These are phyloP conservation scores for Eutrema salsugineum DNA, from an alignment of 441 rosid species.

Conservation along the genomic window DNA sequence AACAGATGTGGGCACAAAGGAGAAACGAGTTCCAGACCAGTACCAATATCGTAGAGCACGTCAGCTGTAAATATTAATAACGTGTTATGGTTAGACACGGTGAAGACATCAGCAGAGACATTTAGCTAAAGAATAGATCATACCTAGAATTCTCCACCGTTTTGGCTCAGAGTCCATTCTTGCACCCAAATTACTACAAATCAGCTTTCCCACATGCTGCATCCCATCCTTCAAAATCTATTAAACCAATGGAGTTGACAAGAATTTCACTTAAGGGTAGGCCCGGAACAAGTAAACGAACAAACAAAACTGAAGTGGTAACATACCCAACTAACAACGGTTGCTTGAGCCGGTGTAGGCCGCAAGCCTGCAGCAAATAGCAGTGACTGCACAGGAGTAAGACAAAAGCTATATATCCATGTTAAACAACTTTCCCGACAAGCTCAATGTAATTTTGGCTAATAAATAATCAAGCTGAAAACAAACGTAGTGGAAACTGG, in stretches of 20 bases:
- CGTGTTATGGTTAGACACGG: neutral
- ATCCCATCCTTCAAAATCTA: conserved; percentile 95
- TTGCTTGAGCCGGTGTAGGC: conserved; percentile 94
- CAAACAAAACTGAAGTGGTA: neutral
- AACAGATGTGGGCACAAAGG: conserved; percentile 89
- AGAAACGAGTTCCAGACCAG: conserved; percentile 89
- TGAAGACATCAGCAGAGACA: conserved; percentile 8
- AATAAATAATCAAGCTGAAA: neutral
- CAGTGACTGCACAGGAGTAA: conserved; percentile 77
- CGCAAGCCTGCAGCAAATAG: conserved; percentile 98
- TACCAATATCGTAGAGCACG: conserved; percentile 84
- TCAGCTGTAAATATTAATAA: conserved; percentile 56
- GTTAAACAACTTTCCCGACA: neutral
- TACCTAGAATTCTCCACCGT: conserved; percentile 91
- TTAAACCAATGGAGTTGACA: conserved; percentile 15
- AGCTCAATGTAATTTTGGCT: neutral
- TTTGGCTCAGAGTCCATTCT: conserved; percentile 99
- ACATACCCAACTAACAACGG: conserved; percentile 97
- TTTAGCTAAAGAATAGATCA: conserved; percentile 18
- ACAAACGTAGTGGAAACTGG: neutral
- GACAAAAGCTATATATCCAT: conserved; percentile 23
- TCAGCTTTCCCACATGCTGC: conserved; percentile 93
- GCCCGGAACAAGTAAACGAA: neutral
- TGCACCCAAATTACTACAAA: conserved; percentile 93
- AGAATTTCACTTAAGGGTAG: neutral